phyloP scores from a whole-genome alignment of 1,284 basidiomycete species.

The Dichomitus squalens region DNA sequence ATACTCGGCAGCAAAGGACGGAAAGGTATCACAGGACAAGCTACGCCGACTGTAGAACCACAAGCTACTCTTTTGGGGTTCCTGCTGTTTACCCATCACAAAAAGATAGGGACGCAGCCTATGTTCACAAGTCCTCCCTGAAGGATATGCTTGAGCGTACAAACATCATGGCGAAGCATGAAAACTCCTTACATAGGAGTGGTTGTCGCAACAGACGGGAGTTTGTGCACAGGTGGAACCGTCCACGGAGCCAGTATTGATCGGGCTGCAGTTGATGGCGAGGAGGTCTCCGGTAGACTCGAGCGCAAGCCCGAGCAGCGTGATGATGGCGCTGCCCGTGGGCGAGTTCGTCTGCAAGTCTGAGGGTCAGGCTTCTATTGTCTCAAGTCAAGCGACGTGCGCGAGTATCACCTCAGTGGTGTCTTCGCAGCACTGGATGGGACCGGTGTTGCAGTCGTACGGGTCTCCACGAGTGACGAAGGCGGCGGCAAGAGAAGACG shows the following conservation, averaged over 20 bases:
- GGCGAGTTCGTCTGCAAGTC: constrained; percentile 4
- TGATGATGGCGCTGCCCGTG: not conserved
- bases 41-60: too few species aligned
- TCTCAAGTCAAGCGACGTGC: not conserved
- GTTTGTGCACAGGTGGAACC: not conserved
- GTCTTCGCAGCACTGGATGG: constrained; percentile 17
- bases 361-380: not conserved
- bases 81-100: not conserved
- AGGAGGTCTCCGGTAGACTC: constrained; percentile 6
- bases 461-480: constrained; percentile 7
- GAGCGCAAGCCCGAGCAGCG: constrained; percentile 15
- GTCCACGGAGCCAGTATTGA: constrained; percentile 4
- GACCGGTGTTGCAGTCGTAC: constrained; percentile 14
- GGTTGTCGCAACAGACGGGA: constrained; percentile 25
- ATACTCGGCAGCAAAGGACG: too few species aligned
- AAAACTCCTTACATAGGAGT: constrained; percentile 7
- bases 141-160: not conserved
- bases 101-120: constrained; percentile 21
- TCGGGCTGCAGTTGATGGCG: constrained; percentile 20
- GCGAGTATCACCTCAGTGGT: not conserved
- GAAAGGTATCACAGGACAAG: too few species aligned
- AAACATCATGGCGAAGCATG: too few species aligned
- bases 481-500: constrained; percentile 11
- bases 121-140: constrained; percentile 27
- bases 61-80: not conserved